phyloP scores from a whole-genome alignment of 2,329 filamentous ascomycete species.

The Fonsecaea nubica region DNA sequence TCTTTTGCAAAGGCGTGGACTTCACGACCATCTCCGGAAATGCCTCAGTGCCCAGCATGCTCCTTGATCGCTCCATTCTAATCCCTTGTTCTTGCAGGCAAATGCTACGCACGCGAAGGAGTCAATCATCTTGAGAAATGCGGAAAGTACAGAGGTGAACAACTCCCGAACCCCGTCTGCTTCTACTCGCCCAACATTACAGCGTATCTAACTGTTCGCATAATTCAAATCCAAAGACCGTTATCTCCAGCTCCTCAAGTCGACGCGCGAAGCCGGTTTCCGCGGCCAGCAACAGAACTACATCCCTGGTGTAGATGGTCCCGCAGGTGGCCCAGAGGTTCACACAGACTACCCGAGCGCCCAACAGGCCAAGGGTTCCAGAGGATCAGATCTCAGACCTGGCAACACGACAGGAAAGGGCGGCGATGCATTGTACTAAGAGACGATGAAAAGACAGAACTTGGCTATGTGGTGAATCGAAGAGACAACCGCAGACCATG shows the following conservation, averaged over 20 bases:
- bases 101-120: constrained; percentile 68
- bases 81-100: constrained; percentile 58
- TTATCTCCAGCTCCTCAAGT: constrained; percentile 69
- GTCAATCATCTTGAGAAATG: constrained; percentile 74
- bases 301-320: constrained; percentile 45
- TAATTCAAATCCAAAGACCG: constrained; percentile 56
- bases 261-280: constrained; percentile 68
- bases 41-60: background rate
- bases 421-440: constrained; percentile 34
- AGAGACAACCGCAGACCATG: constrained; percentile 3
- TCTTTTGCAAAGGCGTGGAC: background rate
- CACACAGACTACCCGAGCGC: constrained; percentile 38
- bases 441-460: background rate
- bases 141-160: constrained; percentile 66
- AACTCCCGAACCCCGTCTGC: constrained; percentile 22
- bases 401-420: constrained; percentile 39
- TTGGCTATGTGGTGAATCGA: background rate
- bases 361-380: constrained; percentile 38
- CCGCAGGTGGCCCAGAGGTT: constrained; percentile 36
- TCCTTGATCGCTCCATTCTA: background rate
- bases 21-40: background rate
- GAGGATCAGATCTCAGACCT: constrained; percentile 38
- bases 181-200: background rate
- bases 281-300: constrained; percentile 70
- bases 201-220: background rate